Evolutionary conservation across 345 rosid species (phyloP).

Genomic region (Populus simonii): DNA sequence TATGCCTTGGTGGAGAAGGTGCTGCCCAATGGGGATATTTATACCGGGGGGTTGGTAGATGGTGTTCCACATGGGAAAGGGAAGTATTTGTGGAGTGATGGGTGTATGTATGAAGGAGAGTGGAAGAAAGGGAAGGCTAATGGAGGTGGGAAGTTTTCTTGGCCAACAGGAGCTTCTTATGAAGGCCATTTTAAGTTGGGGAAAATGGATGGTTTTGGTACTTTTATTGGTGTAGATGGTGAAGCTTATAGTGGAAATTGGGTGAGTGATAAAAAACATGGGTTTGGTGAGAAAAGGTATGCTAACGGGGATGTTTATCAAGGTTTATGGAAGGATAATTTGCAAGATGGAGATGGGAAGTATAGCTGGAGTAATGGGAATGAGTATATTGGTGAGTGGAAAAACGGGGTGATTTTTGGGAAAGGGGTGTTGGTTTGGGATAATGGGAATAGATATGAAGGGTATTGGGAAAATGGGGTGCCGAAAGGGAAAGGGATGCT

Average conservation of each 20-base stretch:
- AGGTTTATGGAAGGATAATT: constrained; percentile 55
- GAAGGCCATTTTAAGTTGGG: constrained; percentile 68
- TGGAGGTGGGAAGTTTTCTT: constrained; percentile 63
- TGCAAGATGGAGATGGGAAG: constrained; percentile 64
- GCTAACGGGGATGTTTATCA: constrained; percentile 55
- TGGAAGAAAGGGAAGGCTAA: constrained; percentile 59
- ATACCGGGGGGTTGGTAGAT: constrained; percentile 50
- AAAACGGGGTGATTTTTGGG: constrained; percentile 52
- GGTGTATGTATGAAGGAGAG: constrained; percentile 72
- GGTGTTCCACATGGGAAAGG: constrained; percentile 62
- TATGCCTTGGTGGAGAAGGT: constrained; percentile 25
- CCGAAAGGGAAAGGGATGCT: constrained; percentile 62
- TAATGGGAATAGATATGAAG: constrained; percentile 57
- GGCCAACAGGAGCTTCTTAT: constrained; percentile 75
- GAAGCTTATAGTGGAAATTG: constrained; percentile 62
- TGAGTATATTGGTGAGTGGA: constrained; percentile 61
- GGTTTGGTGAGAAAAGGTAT: constrained; percentile 53
- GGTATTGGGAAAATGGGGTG: constrained; percentile 62
- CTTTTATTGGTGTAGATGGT: constrained; percentile 56
- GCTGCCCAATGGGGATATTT: constrained; percentile 62
- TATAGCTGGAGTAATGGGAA: constrained; percentile 66
- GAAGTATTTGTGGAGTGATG: constrained; percentile 69
- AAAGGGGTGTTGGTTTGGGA: constrained; percentile 52
- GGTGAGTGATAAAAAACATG: constrained; percentile 57
- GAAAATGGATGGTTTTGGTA: constrained; percentile 61